A percentile compares a stretch with the other conserved stretches of the same genome.
Conservation (phyloP, 164 flowering plant species). For the Hamamelis virginiana region DNA sequence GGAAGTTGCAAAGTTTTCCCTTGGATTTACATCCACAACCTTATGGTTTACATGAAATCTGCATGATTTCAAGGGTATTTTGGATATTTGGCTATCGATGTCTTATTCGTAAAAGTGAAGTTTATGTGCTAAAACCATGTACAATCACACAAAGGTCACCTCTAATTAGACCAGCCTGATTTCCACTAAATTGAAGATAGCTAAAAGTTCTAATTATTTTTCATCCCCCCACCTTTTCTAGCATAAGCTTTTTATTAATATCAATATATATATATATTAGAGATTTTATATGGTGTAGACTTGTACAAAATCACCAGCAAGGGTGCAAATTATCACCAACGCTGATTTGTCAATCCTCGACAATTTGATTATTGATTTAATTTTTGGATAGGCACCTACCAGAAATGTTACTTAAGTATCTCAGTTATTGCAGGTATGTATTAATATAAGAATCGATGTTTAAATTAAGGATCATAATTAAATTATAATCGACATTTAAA, state of each 20-base stretch:
- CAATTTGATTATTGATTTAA: neutral
- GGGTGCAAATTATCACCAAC: neutral
- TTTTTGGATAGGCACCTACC: too few species aligned
- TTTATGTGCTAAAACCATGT: conserved; percentile 19
- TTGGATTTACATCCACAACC: neutral
- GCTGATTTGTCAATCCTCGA: too few species aligned
- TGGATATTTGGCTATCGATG: neutral
- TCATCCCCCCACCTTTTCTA: conserved; percentile 7
- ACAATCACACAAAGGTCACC: conserved; percentile 23
- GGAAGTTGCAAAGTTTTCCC: neutral
- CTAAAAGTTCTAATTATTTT: conserved; percentile 13
- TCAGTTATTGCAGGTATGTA: too few species aligned
- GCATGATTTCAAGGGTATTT: neutral
- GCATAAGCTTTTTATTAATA: neutral
- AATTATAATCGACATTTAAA: too few species aligned
- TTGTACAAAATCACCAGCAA: neutral
- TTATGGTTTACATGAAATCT: neutral
- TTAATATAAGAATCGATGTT: too few species aligned
- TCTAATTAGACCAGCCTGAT: conserved; percentile 52
- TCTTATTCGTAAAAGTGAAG: neutral
- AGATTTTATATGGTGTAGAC: neutral
- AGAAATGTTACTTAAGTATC: too few species aligned
- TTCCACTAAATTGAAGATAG: conserved; percentile 42
- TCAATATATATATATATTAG: neutral
- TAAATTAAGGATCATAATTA: too few species aligned